Base-by-base conservation (phyloP, 2,329 filamentous ascomycete species). In the Fusarium subglutinans region DNA sequence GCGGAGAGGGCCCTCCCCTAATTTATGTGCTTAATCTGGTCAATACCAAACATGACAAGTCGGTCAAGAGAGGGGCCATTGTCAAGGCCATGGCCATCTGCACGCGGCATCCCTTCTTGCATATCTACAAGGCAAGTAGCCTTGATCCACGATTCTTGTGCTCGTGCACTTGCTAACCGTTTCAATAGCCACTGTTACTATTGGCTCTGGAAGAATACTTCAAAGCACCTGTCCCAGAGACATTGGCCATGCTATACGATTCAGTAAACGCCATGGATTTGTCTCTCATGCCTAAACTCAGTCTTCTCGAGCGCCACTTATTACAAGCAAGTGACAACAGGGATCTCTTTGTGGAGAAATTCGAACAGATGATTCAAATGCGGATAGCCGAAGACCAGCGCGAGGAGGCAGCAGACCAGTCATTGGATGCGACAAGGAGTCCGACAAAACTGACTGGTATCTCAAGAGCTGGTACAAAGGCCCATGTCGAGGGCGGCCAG, bases 51-150 rank as follows among this genome's bases (percentile, higher is more conserved):
- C 94, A 97, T 81, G 96, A 99, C 85, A 96, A 94, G 80, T 93
- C 92, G 26, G 94, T 94, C 54, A 97, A 96, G 84, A 92, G 96
- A 88, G 96, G 96, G 66, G 96, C 96, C 26, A 89, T 98, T 56
- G 96, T 98, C 66, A 98, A 98, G 82, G 94, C 96, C 47, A 99
- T 99, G 96, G 96, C 96, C 37, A 98, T 99, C 76, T 99, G 96
- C 86, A 99, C 96, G 13, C 89, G 96, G 48, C 96, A 99, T 86
- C 95, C 96, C 7, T 99, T 99, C 83, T 85, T 99, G 76, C 96
- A 99, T 83, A 99, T 99, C 73, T 99, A 99, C 86, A 99, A 99
- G 89, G 93, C 93, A 81, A 75, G 86, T 81, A 66, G 61, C 56
- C 63, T 62, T 65, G 47, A 14, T 61, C 37, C 24, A 24, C 43